Evolutionary conservation across 1,284 basidiomycete species (phyloP).

Genomic region (Porodaedalea pini): DNA sequence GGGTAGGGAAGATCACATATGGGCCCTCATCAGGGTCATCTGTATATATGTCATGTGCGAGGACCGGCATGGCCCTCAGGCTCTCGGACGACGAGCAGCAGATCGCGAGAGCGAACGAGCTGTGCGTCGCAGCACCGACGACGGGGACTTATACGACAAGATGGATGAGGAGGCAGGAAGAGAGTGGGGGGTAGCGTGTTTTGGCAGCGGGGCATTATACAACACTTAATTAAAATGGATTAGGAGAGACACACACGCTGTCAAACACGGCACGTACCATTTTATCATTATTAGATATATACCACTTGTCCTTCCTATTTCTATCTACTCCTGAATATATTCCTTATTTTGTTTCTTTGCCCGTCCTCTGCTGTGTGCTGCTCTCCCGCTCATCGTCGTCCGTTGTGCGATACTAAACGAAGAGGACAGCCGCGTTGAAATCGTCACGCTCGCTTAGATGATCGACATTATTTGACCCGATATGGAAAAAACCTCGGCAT

Average conservation of each 20-base stretch:
- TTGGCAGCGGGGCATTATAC: not conserved
- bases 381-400: too few species aligned
- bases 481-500: not conserved
- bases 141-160: not conserved
- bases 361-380: too few species aligned
- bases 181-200: not conserved
- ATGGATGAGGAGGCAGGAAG: not conserved
- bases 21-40: conserved; percentile 14
- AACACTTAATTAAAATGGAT: not conserved
- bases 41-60: conserved; percentile 17
- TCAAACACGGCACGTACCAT: too few species aligned
- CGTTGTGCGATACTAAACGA: too few species aligned
- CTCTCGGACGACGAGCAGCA: not conserved
- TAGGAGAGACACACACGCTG: not conserved
- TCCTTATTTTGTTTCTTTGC: too few species aligned
- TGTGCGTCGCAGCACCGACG: not conserved
- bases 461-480: not conserved
- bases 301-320: too few species aligned
- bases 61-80: conserved; percentile 13
- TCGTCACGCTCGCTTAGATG: too few species aligned
- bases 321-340: too few species aligned
- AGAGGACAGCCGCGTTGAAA: too few species aligned
- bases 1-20: conserved; percentile 18
- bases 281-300: too few species aligned
- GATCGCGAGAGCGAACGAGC: not conserved